Evolutionary conservation across 148 eudicot genomes (phyloP).

Genomic region (Amaranthus palmeri): DNA sequence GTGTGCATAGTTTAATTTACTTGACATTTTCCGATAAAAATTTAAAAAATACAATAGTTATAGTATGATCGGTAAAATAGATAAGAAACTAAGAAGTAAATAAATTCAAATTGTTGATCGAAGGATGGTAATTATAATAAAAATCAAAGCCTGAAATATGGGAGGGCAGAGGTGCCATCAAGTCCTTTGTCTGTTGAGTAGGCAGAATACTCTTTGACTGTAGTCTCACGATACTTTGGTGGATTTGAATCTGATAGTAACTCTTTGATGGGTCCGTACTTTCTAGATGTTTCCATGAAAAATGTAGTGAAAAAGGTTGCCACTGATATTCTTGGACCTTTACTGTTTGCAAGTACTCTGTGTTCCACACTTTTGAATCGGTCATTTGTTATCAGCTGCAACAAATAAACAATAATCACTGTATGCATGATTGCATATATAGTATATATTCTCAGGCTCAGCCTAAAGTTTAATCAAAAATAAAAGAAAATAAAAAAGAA

Average conservation of each 20-base stretch:
- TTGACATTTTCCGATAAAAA: no score
- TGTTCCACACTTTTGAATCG: conserved; percentile 53
- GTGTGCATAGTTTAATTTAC: no score
- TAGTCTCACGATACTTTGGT: conserved; percentile 38
- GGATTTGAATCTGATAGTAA: conserved; percentile 51
- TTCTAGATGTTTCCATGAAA: conserved; percentile 13
- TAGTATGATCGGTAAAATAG: no score
- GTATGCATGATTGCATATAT: no score
- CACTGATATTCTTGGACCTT: conserved; percentile 45
- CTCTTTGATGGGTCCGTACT: conserved; percentile 61
- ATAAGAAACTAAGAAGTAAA: no score
- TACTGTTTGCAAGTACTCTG: conserved; percentile 38
- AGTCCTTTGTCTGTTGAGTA: conserved; percentile 35
- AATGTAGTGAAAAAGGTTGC: conserved; percentile 54
- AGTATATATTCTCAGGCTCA: no score
- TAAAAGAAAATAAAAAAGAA: no score
- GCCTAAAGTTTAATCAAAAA: not conserved
- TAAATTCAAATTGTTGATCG: no score
- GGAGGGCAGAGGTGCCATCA: conserved; percentile 35
- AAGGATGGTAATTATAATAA: no score
- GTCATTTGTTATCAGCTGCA: conserved; percentile 49
- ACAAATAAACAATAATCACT: not conserved
- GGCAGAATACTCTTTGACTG: conserved; percentile 30
- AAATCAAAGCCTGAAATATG: conserved; percentile 28
- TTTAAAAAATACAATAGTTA: no score